Evolutionary conservation across 1,284 basidiomycete species (phyloP), one percentile per base, ranked within the genome.

Genomic region (Apiotrichum mycotoxinovorans): DNA sequence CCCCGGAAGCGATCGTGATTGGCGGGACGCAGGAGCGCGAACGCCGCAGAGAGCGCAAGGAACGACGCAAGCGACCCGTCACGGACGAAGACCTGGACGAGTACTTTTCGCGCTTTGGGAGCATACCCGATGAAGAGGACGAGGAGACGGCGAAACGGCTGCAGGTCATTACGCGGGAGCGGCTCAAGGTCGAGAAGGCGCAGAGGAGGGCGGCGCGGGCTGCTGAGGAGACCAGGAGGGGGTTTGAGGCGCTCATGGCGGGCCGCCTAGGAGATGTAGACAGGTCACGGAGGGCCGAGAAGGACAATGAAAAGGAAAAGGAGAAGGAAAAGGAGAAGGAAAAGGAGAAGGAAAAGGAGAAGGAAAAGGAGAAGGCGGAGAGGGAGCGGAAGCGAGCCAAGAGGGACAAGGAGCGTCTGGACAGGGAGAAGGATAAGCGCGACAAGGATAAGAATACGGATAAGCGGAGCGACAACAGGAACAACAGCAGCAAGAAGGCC

Each of bases 61-160:
- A 38, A 10, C 55, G 17, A 25, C 44, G 60, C 4, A 17, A 54
- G 12, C 51, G 60, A 17, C 47, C 45, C 12, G 50, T 71, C 10
- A 47, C 58, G 5, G 71, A 73, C 37, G 62, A 57, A 12, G 75
- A 77, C 50, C 66, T 58, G 37, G 70, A 73, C 33, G 71, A 72
- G 40, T 75, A 70, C 56, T 67, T 69, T 40, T 23, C 67, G n/a
- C 55, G 64, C 42, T 67, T 70, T 52, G 73, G 71, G 1, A 50
- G 50, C 12, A 60, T 60, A 4, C 56, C 69, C 3, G 68, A 69
- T 25, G 70, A 69, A 10, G 65, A 65, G 20, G 67, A 72, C 30
- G 58, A 54, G 3, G 52, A 57, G 18, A 60, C 40, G 4, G 45
- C 42, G 12, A 27, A 40, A 11, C 51, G 58, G 10, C 51, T 75